A percentile compares a stretch with the other conserved stretches of the same genome.
These are phyloP conservation scores for Pseudotsuga menziesii DNA, from an alignment of 75 land plant species.

Conservation along the genomic window DNA sequence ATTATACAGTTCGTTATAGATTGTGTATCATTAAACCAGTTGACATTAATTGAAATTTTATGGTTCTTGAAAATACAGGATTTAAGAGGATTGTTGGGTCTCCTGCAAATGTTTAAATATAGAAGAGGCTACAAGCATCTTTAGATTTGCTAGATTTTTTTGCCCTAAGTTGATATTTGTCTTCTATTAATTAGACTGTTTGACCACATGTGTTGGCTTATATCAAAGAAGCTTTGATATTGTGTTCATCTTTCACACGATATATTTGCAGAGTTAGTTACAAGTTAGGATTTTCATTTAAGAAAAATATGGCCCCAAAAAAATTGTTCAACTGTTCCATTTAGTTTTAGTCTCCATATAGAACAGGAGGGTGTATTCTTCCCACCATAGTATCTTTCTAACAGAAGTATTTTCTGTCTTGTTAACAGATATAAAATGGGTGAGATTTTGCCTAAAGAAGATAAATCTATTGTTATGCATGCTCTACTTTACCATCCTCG, in stretches of 20 bases:
- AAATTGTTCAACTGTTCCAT: background rate
- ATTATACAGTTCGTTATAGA: background rate
- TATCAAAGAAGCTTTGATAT: background rate
- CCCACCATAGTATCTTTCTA: background rate
- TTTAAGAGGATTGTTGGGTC: background rate
- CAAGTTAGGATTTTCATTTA: too few species aligned
- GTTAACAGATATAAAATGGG: slow-evolving; percentile 15
- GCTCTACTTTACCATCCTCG: slow-evolving; percentile 18
- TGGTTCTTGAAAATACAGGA: background rate
- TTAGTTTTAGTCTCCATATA: background rate
- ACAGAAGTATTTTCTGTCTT: background rate
- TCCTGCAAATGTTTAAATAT: background rate
- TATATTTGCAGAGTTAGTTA: background rate
- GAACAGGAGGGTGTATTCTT: background rate
- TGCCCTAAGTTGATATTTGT: background rate
- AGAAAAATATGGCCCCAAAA: background rate
- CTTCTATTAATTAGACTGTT: background rate
- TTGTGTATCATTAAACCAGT: background rate
- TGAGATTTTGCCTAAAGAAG: slow-evolving; percentile 12
- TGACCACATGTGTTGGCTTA: background rate
- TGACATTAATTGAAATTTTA: background rate
- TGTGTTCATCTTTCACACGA: background rate
- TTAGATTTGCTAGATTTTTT: background rate
- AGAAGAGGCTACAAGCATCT: background rate
- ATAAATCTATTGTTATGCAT: slow-evolving; percentile 11